Conservation (phyloP, 495 filamentous ascomycete species). For the Aspergillus leporis region DNA sequence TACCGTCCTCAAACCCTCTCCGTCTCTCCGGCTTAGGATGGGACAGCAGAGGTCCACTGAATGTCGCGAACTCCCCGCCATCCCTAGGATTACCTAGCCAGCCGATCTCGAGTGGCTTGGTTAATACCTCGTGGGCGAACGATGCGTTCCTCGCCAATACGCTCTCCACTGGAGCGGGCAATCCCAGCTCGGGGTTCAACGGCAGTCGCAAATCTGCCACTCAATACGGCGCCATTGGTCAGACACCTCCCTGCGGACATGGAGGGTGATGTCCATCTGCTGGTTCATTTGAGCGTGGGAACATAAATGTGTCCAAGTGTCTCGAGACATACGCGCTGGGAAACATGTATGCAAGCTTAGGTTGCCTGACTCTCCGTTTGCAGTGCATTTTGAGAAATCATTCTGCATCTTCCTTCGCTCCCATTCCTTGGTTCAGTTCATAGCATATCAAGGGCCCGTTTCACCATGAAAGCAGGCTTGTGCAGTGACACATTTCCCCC, state of each 20-base stretch:
- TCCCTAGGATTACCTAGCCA: conserved; percentile 32
- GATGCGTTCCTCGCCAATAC: conserved; percentile 46
- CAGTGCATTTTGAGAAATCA: background rate
- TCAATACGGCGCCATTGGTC: conserved; percentile 45
- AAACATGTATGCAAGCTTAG: background rate
- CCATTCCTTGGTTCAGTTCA: background rate
- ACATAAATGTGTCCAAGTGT: background rate
- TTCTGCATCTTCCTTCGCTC: background rate
- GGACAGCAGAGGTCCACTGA: conserved; percentile 28
- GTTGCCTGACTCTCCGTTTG: background rate
- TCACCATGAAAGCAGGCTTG: background rate
- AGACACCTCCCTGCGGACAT: conserved; percentile 50
- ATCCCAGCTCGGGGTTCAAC: conserved; percentile 27
- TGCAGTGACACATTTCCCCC: background rate
- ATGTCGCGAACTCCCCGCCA: conserved; percentile 19
- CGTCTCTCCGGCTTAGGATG: conserved; percentile 25
- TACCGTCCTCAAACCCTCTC: conserved; percentile 25
- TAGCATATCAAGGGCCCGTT: background rate
- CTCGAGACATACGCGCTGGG: background rate
- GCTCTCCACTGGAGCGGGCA: conserved; percentile 26
- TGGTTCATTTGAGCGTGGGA: background rate
- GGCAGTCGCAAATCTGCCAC: conserved; percentile 31
- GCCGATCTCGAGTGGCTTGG: conserved; percentile 30
- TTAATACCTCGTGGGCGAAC: conserved; percentile 41
- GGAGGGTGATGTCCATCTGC: conserved; percentile 38